Conservation (phyloP, 2,329 filamentous ascomycete species). For the Colletotrichum cereale region DNA sequence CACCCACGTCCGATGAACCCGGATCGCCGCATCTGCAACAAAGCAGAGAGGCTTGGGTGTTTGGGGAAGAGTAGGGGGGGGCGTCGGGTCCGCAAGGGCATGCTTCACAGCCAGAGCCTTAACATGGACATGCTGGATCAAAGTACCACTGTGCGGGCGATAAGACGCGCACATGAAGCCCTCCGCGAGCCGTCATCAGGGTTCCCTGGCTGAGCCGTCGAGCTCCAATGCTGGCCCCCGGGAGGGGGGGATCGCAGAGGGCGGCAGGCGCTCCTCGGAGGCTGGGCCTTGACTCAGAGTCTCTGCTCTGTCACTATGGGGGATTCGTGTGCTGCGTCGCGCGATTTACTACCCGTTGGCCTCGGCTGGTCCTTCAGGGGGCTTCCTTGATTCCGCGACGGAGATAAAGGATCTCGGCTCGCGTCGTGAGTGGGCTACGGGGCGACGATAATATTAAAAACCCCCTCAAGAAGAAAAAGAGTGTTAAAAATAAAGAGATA, state of each 20-base stretch:
- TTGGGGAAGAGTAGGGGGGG: constrained; percentile 22
- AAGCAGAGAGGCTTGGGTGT: constrained; percentile 19
- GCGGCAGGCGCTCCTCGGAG: no score
- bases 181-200: background rate
- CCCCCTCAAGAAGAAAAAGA: background rate
- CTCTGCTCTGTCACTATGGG: background rate
- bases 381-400: constrained; percentile 5
- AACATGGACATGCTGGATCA: background rate
- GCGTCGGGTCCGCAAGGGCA: constrained; percentile 14
- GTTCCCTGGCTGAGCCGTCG: background rate
- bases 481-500: no score
- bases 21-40: constrained; percentile 31
- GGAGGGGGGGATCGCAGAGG: background rate
- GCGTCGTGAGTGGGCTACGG: background rate
- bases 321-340: background rate
- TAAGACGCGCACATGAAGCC: background rate
- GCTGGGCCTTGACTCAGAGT: background rate
- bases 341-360: background rate
- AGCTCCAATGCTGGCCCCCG: background rate
- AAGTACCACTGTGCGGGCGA: constrained; percentile 2
- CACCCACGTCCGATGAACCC: constrained; percentile 15
- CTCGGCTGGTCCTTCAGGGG: background rate
- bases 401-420: constrained; percentile 8
- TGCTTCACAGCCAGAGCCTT: constrained; percentile 3
- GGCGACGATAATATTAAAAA: background rate